Conservation (phyloP, 2,329 filamentous ascomycete species). For the Ceratocystis eucalypticola region DNA sequence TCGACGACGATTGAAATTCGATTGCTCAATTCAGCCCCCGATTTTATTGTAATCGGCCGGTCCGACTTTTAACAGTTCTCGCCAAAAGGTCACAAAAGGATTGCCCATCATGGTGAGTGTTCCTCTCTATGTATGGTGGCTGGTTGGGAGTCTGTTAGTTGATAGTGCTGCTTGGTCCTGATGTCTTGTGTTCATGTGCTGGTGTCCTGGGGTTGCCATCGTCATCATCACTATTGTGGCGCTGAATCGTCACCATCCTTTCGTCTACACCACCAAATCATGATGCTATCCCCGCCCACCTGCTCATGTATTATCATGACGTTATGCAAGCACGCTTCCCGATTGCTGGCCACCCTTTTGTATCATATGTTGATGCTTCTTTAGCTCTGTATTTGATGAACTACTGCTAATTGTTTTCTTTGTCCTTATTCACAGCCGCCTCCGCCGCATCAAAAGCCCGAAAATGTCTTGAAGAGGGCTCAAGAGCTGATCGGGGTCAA, state of each 20-base stretch:
- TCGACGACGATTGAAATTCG: constrained; percentile 11
- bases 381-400: neutral
- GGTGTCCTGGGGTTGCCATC: neutral
- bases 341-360: too few relatives aligned
- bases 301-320: too few relatives aligned
- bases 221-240: neutral
- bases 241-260: neutral
- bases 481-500: constrained; percentile 97
- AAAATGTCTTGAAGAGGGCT: constrained; percentile 97
- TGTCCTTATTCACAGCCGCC: constrained; percentile 51
- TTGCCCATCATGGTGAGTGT: constrained; percentile 26
- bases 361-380: neutral
- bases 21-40: neutral
- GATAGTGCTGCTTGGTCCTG: neutral
- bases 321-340: too few relatives aligned
- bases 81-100: constrained; percentile 17
- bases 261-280: neutral
- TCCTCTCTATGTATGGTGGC: constrained; percentile 1
- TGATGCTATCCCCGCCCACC: neutral
- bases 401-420: constrained; percentile 7
- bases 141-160: neutral
- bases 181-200: neutral
- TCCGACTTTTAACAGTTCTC: constrained; percentile 11
- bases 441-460: constrained; percentile 90
- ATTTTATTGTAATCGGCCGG: constrained; percentile 10